Percentiles rank a stretch among this genome's conserved stretches.
Conservation (phyloP, 2,329 filamentous ascomycete genomes). For the Colletotrichum musicola region DNA sequence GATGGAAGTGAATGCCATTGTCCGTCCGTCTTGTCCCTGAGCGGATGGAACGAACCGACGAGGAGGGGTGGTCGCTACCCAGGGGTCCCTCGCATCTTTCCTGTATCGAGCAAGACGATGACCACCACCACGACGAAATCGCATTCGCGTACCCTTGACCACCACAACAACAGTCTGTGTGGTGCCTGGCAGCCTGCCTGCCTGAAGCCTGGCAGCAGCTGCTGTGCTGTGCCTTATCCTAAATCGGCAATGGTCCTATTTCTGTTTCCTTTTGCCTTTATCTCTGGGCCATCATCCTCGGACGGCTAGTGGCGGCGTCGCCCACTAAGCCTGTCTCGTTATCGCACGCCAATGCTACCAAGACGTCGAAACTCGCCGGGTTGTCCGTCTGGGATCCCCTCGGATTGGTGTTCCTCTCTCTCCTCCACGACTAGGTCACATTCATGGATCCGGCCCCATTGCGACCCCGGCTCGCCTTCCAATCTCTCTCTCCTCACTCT, state of each 20-base stretch:
- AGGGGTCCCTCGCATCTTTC: constrained; percentile 36
- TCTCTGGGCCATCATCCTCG: constrained; percentile 35
- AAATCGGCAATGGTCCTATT: constrained; percentile 27
- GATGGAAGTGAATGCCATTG: constrained; percentile 10
- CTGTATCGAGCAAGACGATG: constrained; percentile 21
- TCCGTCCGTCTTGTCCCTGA: constrained; percentile 21
- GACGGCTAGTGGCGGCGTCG: constrained; percentile 35
- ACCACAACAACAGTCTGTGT: not conserved
- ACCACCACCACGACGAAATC: constrained; percentile 8
- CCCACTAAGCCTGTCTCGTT: constrained; percentile 35
- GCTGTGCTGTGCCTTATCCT: constrained; percentile 23
- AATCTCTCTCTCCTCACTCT: not conserved
- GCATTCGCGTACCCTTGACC: constrained; percentile 6
- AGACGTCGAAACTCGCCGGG: constrained; percentile 32
- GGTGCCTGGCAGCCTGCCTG: not conserved
- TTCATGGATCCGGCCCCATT: constrained; percentile 15
- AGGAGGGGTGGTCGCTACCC: constrained; percentile 16
- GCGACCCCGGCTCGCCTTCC: constrained; percentile 22
- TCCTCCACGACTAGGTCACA: constrained; percentile 12
- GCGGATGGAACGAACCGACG: constrained; percentile 36
- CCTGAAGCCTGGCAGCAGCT: constrained; percentile 4
- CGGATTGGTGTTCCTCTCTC: constrained; percentile 11
- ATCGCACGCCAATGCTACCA: constrained; percentile 35
- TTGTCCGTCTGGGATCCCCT: constrained; percentile 27
- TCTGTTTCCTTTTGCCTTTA: constrained; percentile 37